phyloP scores from a whole-genome alignment of 2,329 filamentous ascomycete species.

The Tolypocladium capitatum region DNA sequence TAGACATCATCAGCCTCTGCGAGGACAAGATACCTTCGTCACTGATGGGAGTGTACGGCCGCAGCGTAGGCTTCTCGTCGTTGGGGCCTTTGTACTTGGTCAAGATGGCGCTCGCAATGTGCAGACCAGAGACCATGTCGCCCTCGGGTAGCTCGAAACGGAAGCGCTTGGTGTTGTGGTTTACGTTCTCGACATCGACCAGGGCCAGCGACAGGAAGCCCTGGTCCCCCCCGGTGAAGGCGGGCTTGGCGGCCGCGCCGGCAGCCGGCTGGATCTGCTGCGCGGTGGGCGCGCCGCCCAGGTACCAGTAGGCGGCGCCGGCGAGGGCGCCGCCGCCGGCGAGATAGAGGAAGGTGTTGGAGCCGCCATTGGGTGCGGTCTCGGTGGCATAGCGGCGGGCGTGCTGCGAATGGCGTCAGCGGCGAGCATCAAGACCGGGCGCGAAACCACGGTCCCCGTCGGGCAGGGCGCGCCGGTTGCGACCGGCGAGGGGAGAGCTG shows the following conservation, averaged over 20 bases:
- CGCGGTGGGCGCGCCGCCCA: constrained; percentile 35
- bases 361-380: constrained; percentile 34
- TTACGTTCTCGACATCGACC: constrained; percentile 64
- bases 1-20: not conserved
- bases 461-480: not conserved
- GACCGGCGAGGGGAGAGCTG: not conserved
- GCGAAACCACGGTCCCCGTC: not conserved
- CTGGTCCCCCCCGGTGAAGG: constrained; percentile 75
- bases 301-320: constrained; percentile 43
- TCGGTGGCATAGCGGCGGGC: constrained; percentile 58
- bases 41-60: constrained; percentile 85
- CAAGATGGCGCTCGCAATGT: constrained; percentile 73
- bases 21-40: constrained; percentile 52
- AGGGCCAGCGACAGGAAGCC: constrained; percentile 76
- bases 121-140: constrained; percentile 72
- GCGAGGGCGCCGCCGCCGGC: constrained; percentile 47
- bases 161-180: constrained; percentile 90
- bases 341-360: constrained; percentile 46
- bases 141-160: constrained; percentile 76
- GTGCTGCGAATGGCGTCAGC: constrained; percentile 27
- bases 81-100: constrained; percentile 83
- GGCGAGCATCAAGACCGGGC: not conserved
- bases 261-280: constrained; percentile 35
- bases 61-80: constrained; percentile 71
- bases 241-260: constrained; percentile 30